Base-by-base conservation (phyloP, 192 early-diverging fungal genomes). In the Linnemannia schmuckeri region DNA sequence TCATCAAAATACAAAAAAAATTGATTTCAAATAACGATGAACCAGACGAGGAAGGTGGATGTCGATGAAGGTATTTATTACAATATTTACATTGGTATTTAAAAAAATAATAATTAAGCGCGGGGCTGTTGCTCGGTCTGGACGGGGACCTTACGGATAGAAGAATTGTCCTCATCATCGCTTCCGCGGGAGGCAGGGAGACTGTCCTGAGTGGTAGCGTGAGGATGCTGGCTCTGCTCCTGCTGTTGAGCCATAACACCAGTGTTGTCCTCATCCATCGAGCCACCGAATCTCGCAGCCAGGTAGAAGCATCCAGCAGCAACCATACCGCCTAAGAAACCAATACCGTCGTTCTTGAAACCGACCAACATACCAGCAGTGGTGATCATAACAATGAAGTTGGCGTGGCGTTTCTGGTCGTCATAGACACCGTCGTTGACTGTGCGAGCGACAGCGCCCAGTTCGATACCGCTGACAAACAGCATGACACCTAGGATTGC, bases 401-500 rank as follows among this genome's bases (percentile, higher is more conserved):
- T 89, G 40, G 91, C 89, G 68, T 83, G 85, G 57, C 91, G 86
- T 35, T 76, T 87, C 75, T 76, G 74, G 55, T 87, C 88, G 76
- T 82, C 74, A 35, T 68, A 22, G 6, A 92, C 93, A n/a, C 91
- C 82, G 54, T 93, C 90, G 54, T 90, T 81, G 20, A 93, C 87
- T 87, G 83, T 91, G 85, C 90, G 87, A 12, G 93, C 91, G 4
- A 91, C 92, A 20, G 89, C 89, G 7, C 91, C 90, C 73, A 98
- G 88, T 88, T 97, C 96, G 20, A 95, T 88, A 70, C 96, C 94
- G 47, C 96, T 93, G 72, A 96, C 92, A 82, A 97, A 95, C 46
- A 98, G 88, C 96, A 98, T 96, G 46, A 98, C 95, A 61, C 95
- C 97, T 46, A 98, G 88, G 47, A 97, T 89, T 0, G 96, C 94